A percentile compares a stretch with the other conserved stretches of the same genome.
phyloP scores from a whole-genome alignment of 2,329 filamentous ascomycete genomes.

The Rugonectria rugulosa region DNA sequence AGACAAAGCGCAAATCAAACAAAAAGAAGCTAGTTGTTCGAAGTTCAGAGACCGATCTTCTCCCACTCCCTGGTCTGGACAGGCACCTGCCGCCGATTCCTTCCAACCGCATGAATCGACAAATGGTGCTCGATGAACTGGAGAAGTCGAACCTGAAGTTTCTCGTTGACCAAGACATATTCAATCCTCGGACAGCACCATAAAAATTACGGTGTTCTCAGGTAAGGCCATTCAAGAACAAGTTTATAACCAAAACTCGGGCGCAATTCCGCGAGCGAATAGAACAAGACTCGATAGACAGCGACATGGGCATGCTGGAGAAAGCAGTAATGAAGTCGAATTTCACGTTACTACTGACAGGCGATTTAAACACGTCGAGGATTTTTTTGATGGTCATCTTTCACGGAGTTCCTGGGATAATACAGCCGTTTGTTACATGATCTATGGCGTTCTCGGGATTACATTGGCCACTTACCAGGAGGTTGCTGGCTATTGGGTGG shows the following conservation, averaged over 20 bases:
- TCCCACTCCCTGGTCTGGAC: constrained; percentile 36
- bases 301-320: no score
- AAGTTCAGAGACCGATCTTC: constrained; percentile 25
- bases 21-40: constrained; percentile 24
- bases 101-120: constrained; percentile 24
- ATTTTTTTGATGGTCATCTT: no score
- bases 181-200: neutral
- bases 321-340: no score
- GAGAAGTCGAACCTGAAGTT: constrained; percentile 41
- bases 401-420: no score
- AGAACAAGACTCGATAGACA: no score
- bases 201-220: neutral
- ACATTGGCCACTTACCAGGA: no score
- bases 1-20: constrained; percentile 5
- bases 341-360: no score
- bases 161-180: constrained; percentile 27
- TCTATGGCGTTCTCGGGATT: no score
- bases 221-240: neutral
- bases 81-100: constrained; percentile 28
- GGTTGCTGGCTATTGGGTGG: no score
- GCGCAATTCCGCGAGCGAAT: no score
- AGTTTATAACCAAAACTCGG: neutral
- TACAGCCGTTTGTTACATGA: no score
- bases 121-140: constrained; percentile 40
- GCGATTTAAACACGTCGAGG: no score